phyloP scores from a whole-genome alignment of 208 protist genomes.

The Acanthamoeba culbertsoni region DNA sequence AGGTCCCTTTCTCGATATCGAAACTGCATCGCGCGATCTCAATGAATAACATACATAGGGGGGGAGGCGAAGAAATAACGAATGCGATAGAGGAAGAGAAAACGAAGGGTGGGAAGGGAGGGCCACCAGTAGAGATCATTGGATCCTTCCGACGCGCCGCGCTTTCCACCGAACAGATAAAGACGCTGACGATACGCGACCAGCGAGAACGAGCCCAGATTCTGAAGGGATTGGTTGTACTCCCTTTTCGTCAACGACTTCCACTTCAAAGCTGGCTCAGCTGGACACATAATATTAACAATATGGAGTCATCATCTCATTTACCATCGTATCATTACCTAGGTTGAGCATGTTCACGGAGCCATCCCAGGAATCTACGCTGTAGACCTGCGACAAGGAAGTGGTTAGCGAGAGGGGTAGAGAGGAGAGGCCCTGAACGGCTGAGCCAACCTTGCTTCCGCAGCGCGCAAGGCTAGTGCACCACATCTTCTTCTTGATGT shows the following conservation, averaged over 20 bases:
- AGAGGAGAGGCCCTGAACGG: background rate
- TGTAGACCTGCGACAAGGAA: background rate
- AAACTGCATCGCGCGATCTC: background rate
- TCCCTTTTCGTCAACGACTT: background rate
- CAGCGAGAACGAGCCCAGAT: background rate
- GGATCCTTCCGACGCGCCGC: background rate
- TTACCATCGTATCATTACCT: background rate
- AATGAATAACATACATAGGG: background rate
- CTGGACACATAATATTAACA: background rate
- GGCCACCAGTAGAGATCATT: conserved; percentile 36
- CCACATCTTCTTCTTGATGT: conserved; percentile 22
- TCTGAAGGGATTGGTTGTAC: background rate
- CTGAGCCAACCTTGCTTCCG: background rate
- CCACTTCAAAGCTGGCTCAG: background rate
- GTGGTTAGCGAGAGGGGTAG: background rate
- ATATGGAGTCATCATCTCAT: background rate
- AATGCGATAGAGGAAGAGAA: background rate
- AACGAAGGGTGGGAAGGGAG: background rate
- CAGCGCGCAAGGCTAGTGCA: background rate
- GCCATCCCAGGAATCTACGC: background rate
- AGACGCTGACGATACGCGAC: background rate
- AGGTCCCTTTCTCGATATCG: background rate
- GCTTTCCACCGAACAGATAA: background rate
- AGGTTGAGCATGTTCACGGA: background rate
- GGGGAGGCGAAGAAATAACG: background rate